Conservation (phyloP, 495 filamentous ascomycete species). For the Durotheca rogersii region DNA sequence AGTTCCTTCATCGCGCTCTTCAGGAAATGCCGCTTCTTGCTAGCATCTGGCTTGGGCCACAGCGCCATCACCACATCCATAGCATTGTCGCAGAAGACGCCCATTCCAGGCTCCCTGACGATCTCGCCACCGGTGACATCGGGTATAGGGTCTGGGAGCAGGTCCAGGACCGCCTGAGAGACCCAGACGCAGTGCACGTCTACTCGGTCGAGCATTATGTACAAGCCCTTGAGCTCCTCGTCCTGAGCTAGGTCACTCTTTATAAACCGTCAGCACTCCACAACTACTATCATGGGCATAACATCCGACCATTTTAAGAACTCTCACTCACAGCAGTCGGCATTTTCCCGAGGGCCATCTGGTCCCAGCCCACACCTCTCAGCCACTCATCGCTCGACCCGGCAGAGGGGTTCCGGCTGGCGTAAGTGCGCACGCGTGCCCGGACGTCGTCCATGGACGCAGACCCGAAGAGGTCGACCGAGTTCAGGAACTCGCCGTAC, state of each 20-base stretch:
- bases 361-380: slow-evolving; percentile 66
- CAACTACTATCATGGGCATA: too few species aligned
- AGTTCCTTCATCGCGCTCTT: slow-evolving; percentile 57
- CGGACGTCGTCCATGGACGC: slow-evolving; percentile 51
- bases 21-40: slow-evolving; percentile 50
- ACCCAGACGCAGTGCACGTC: slow-evolving; percentile 68
- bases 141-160: slow-evolving; percentile 54
- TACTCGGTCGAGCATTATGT: slow-evolving; percentile 66
- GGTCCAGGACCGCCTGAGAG: slow-evolving; percentile 56
- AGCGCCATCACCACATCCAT: slow-evolving; percentile 58
- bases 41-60: slow-evolving; percentile 54
- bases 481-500: slow-evolving; percentile 65
- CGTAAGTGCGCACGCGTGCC: slow-evolving; percentile 47
- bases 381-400: slow-evolving; percentile 56
- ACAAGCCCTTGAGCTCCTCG: slow-evolving; percentile 49
- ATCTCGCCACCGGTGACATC: slow-evolving; percentile 61
- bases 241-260: slow-evolving; percentile 53
- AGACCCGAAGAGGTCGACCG: slow-evolving; percentile 59
- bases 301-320: too few species aligned
- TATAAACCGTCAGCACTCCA: slow-evolving; percentile 35
- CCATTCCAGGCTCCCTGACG: slow-evolving; percentile 54
- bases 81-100: slow-evolving; percentile 71
- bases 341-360: slow-evolving; percentile 60
- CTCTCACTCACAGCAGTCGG: slow-evolving; percentile 61
- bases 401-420: slow-evolving; percentile 38